Evolutionary conservation across 805 yeast genomes (phyloP).

Genomic region (Wickerhamomyces bisporus): DNA sequence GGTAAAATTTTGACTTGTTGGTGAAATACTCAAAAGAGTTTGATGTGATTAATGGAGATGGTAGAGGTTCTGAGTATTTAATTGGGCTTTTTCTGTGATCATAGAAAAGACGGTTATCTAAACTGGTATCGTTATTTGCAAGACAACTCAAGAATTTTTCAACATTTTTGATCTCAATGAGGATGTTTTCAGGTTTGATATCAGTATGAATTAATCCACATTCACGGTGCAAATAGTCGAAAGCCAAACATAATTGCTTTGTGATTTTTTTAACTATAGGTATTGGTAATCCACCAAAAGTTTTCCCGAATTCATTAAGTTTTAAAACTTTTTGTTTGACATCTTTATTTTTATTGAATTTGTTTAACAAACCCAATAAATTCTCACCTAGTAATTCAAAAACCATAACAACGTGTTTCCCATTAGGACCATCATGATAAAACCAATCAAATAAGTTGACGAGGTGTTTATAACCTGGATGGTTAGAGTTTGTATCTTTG

Average conservation of each 20-base stretch:
- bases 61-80: constrained; percentile 43
- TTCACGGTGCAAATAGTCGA: constrained; percentile 53
- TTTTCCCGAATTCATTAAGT: constrained; percentile 27
- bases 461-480: constrained; percentile 48
- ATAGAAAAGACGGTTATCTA: background rate
- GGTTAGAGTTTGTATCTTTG: constrained; percentile 27
- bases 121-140: background rate
- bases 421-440: constrained; percentile 54
- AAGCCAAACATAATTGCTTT: constrained; percentile 47
- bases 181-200: constrained; percentile 68
- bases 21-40: constrained; percentile 5
- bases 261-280: constrained; percentile 50
- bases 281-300: constrained; percentile 51
- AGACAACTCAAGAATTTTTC: constrained; percentile 37
- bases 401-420: constrained; percentile 61
- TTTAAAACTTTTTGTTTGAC: too few species aligned
- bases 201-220: constrained; percentile 73
- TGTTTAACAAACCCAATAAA: constrained; percentile 43
- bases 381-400: constrained; percentile 63
- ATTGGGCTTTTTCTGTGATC: constrained; percentile 9
- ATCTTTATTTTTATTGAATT: constrained; percentile 26
- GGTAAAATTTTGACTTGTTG: too few species aligned
- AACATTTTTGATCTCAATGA: constrained; percentile 49
- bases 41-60: constrained; percentile 34
- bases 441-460: constrained; percentile 53